These are phyloP conservation scores for Cunninghamia lanceolata DNA, from an alignment of 75 land plant species.

Conservation along the genomic window DNA sequence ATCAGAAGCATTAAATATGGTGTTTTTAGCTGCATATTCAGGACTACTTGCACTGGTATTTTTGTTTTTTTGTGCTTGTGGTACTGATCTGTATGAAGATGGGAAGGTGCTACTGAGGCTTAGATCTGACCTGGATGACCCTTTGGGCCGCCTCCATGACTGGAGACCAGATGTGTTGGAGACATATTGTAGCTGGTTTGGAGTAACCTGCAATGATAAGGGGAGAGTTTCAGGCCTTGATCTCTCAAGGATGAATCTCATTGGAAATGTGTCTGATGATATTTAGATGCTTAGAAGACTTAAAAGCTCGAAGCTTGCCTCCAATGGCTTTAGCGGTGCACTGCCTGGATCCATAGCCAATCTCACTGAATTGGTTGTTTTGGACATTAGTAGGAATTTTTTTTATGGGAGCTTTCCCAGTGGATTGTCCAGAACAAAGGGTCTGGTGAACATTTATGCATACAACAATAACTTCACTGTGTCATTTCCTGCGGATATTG, in stretches of 20 bases:
- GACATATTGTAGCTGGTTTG: constrained; percentile 72
- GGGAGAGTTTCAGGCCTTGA: constrained; percentile 54
- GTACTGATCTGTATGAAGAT: neutral
- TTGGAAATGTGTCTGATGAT: constrained; percentile 46
- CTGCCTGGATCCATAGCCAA: constrained; percentile 53
- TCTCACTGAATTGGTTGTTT: constrained; percentile 22
- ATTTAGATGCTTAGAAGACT: constrained; percentile 30
- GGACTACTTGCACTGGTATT: neutral
- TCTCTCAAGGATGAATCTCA: constrained; percentile 69
- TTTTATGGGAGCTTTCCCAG: constrained; percentile 46
- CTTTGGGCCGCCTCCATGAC: constrained; percentile 37
- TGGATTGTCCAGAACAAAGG: constrained; percentile 29
- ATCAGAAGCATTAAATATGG: neutral
- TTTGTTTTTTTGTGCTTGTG: neutral
- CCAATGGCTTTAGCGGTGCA: constrained; percentile 38
- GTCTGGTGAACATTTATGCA: constrained; percentile 37
- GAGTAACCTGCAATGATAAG: constrained; percentile 45
- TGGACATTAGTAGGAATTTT: constrained; percentile 58
- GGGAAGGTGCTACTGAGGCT: constrained; percentile 24
- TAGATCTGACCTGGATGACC: constrained; percentile 47
- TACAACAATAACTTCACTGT: constrained; percentile 79
- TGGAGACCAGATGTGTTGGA: constrained; percentile 34
- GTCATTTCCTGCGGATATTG: constrained; percentile 56
- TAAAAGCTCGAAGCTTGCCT: constrained; percentile 36
- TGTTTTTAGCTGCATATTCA: neutral